Evolutionary conservation across 2,329 filamentous ascomycete species (phyloP), one percentile per base, ranked within the genome.

Genomic region (Colletotrichum sojae): DNA sequence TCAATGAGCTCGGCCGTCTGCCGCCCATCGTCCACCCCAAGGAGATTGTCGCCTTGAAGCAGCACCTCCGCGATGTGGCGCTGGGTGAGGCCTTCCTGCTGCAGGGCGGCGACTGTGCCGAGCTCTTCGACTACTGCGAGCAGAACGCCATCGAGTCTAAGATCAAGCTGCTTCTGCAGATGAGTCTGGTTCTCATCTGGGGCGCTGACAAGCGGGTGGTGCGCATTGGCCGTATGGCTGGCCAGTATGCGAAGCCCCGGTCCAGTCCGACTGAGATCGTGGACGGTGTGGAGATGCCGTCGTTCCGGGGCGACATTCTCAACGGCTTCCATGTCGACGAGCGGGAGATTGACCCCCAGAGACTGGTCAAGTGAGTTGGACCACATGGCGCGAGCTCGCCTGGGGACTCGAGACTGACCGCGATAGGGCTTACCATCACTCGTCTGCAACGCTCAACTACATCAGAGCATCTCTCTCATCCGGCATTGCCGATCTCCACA

Each of bases 71-170:
- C 68, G 94, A 97, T 82, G 96, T 97, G 6, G 96, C 96, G 5
- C 84, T 92, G 43, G 96, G 96, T 40, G 94, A 95, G 73, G 94
- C 95, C 13, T 98, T 99, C 79, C 86, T 99, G 10, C 89, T 99
- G 4, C 96, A 99, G 83, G 96, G 96, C 69, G 96, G 95, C 71
- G 96, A 99, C 82, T 99, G 96, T 78, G 96, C 96, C 16, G 96
- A 99, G 83, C 88, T 98, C 10, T 99, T 99, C 77, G 94, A 96
- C 80, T 99, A 99, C 85, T 99, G 96, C 81, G 91, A 93, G 75
- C 92, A 94, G 78, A 88, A 89, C 15, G 92, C 93, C 73, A 98
- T 99, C 74, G 94, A 98, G 82, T 92, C 94, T 71, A 99, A 98
- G 85, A 94, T 98, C 81, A 98, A 98, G 83, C 89, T 99, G 27